A percentile compares a stretch with the other conserved stretches of the same genome.
phyloP scores from a whole-genome alignment of 805 yeast species.

The Saccharomycopsis sp. region DNA sequence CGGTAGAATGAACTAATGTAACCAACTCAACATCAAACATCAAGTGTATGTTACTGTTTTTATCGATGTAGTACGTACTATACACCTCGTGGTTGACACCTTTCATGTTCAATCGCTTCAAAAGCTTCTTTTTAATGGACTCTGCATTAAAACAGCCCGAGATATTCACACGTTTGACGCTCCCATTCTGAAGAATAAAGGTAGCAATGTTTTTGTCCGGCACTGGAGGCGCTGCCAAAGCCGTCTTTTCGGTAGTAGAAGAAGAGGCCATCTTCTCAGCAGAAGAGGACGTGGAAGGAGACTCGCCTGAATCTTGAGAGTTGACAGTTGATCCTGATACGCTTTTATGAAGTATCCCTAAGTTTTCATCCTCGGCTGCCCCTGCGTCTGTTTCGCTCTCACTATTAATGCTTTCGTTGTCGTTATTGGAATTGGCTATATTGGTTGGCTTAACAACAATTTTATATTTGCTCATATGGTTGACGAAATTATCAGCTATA shows the following conservation, averaged over 20 bases:
- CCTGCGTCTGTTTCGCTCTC: slow-evolving; percentile 7
- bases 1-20: slow-evolving; percentile 72
- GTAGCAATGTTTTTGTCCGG: slow-evolving; percentile 40
- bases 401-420: not conserved
- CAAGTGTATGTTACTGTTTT: slow-evolving; percentile 35
- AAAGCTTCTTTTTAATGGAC: slow-evolving; percentile 62
- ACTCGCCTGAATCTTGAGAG: slow-evolving; percentile 10
- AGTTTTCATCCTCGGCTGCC: not conserved
- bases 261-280: not conserved
- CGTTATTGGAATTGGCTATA: slow-evolving; percentile 2
- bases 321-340: slow-evolving; percentile 14
- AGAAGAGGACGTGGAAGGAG: not conserved
- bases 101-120: slow-evolving; percentile 49
- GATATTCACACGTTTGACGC: slow-evolving; percentile 59
- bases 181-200: slow-evolving; percentile 71
- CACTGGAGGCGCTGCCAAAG: slow-evolving; percentile 15
- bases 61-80: slow-evolving; percentile 55
- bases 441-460: not conserved
- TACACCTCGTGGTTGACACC: slow-evolving; percentile 40
- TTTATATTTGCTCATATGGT: slow-evolving; percentile 2
- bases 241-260: slow-evolving; percentile 1
- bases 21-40: slow-evolving; percentile 76
- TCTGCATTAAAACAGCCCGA: slow-evolving; percentile 77
- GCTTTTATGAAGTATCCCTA: not conserved
- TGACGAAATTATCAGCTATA: slow-evolving; percentile 21